Conservation (phyloP, 2,329 filamentous ascomycete species). For the Aureobasidium lini region DNA sequence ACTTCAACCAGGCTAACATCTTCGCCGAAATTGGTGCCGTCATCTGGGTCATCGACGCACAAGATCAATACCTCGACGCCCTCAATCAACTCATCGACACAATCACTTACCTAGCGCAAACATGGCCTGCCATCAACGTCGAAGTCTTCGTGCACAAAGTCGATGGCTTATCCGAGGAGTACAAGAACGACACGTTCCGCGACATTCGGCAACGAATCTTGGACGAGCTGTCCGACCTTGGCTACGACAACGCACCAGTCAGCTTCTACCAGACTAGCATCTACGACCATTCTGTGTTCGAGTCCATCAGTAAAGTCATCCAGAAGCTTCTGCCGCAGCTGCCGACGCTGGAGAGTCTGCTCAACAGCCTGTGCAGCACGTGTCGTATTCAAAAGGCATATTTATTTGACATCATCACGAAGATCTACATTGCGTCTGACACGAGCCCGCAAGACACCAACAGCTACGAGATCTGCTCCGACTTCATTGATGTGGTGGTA, state of each 20-base stretch:
- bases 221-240: constrained; percentile 88
- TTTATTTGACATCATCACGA: constrained; percentile 93
- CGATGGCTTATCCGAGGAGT: constrained; percentile 94
- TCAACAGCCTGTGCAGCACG: constrained; percentile 87
- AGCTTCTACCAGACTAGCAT: constrained; percentile 96
- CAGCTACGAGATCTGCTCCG: constrained; percentile 95
- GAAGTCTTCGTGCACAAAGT: constrained; percentile 99
- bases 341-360: constrained; percentile 83
- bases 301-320: constrained; percentile 96
- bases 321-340: constrained; percentile 94
- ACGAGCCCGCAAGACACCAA: constrained; percentile 88
- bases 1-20: constrained; percentile 85
- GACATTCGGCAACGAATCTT: constrained; percentile 96
- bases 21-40: constrained; percentile 91
- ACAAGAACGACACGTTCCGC: constrained; percentile 89
- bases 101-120: constrained; percentile 79
- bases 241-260: constrained; percentile 87
- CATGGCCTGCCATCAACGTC: constrained; percentile 89
- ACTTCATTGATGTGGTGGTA: constrained; percentile 97
- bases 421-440: constrained; percentile 98
- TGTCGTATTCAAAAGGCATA: constrained; percentile 98
- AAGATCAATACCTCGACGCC: constrained; percentile 94
- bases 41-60: constrained; percentile 97
- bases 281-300: constrained; percentile 97
- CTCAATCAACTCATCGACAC: constrained; percentile 80